Percentiles rank a stretch among this genome's conserved stretches.
These are phyloP conservation scores for Cercospora janseana DNA, from an alignment of 2,329 filamentous ascomycete genomes.

Conservation along the genomic window DNA sequence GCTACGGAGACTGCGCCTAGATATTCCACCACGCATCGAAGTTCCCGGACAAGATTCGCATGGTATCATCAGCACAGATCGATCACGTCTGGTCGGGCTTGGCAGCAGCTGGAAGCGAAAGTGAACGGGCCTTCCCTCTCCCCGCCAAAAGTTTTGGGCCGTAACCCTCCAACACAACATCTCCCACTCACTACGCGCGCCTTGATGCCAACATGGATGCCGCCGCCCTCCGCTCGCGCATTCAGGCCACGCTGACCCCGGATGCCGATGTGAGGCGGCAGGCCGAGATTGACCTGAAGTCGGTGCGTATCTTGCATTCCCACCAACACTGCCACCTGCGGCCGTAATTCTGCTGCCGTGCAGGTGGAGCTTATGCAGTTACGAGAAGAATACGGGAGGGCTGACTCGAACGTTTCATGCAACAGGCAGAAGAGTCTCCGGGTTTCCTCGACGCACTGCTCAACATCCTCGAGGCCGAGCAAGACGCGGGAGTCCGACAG, in stretches of 20 bases:
- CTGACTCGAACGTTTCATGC: constrained; percentile 16
- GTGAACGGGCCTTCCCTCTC: no score
- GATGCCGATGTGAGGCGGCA: constrained; percentile 72
- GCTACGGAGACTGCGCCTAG: no score
- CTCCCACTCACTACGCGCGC: not conserved
- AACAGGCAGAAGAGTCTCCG: constrained; percentile 80
- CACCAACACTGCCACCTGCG: not conserved
- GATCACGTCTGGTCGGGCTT: no score
- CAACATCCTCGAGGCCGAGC: constrained; percentile 85
- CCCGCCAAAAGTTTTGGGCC: constrained; percentile 5
- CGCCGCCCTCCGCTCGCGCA: constrained; percentile 70
- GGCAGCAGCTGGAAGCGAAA: no score
- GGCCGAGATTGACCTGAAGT: constrained; percentile 78
- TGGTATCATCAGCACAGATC: no score
- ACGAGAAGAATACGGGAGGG: not conserved
- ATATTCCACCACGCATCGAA: no score
- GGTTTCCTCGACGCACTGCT: constrained; percentile 89
- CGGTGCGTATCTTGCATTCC: constrained; percentile 55
- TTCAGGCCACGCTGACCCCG: constrained; percentile 71
- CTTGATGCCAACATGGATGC: constrained; percentile 61
- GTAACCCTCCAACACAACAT: not conserved
- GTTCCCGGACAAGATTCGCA: no score
- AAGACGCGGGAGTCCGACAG: constrained; percentile 78
- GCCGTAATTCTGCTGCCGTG: not conserved
- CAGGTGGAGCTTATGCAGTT: not conserved